These are phyloP conservation scores for Metahyphopichia silvanorum DNA, from an alignment of 805 yeast genomes.

Conservation along the genomic window DNA sequence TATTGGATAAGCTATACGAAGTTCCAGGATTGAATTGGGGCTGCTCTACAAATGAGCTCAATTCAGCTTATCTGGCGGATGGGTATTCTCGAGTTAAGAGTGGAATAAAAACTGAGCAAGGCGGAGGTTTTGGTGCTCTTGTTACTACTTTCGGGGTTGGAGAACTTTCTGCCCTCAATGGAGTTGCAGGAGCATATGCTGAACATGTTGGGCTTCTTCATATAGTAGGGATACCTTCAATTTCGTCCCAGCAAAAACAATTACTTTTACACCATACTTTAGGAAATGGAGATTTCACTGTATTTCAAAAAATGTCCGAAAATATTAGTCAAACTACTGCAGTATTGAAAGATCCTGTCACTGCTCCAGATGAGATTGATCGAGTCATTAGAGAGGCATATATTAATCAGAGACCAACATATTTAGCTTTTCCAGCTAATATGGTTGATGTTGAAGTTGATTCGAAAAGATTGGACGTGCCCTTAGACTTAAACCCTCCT, in stretches of 20 bases:
- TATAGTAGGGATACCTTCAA: conserved; percentile 33
- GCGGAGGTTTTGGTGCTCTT: conserved; percentile 21
- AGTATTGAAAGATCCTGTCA: conserved; percentile 21
- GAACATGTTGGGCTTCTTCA: conserved; percentile 35
- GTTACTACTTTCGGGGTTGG: conserved; percentile 36
- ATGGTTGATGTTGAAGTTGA: conserved; percentile 33
- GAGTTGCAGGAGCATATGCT: conserved; percentile 33
- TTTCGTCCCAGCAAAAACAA: conserved; percentile 31
- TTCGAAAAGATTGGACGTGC: conserved; percentile 22
- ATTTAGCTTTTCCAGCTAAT: conserved; percentile 33
- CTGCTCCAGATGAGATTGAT: conserved; percentile 31
- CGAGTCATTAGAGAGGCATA: conserved; percentile 30
- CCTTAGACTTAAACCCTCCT: conserved; percentile 24
- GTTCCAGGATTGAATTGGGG: conserved; percentile 34
- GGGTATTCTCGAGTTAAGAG: conserved; percentile 22
- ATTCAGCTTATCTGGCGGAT: conserved; percentile 24
- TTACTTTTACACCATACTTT: conserved; percentile 41
- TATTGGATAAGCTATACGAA: conserved; percentile 30
- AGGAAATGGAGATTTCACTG: conserved; percentile 43
- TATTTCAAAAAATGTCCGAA: conserved; percentile 32
- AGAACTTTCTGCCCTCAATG: conserved; percentile 34
- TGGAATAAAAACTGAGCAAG: conserved; percentile 1
- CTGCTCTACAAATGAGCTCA: conserved; percentile 33
- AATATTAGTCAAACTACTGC: conserved; percentile 30
- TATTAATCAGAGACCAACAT: conserved; percentile 31